Percentiles rank a stretch among this genome's conserved stretches.
Evolutionary conservation across 495 filamentous ascomycete genomes (phyloP).

Genomic region (Xylaria palmicola): DNA sequence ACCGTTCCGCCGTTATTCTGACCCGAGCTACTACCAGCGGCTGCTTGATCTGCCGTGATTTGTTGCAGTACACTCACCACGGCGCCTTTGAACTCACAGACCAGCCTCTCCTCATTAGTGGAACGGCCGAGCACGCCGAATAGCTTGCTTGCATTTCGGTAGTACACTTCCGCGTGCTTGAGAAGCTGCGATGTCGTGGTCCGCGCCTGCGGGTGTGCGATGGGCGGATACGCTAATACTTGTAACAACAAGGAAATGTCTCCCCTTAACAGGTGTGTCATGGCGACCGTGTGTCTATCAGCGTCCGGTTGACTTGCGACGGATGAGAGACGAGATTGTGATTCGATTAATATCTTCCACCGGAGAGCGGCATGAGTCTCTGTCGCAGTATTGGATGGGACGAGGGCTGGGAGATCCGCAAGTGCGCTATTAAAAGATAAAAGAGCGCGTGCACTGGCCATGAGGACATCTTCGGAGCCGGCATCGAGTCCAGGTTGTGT

Average conservation of each 20-base stretch:
- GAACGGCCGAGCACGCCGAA: slow-evolving; percentile 33
- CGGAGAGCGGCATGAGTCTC: slow-evolving; percentile 33
- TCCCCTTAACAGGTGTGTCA: slow-evolving; percentile 58
- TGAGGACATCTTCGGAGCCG: slow-evolving; percentile 46
- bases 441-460: slow-evolving; percentile 58
- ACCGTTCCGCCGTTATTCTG: neutral
- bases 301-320: slow-evolving; percentile 44
- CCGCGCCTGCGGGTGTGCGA: slow-evolving; percentile 47
- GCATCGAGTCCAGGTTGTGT: slow-evolving; percentile 38
- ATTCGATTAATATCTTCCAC: slow-evolving; percentile 54
- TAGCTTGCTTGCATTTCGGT: slow-evolving; percentile 53
- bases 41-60: slow-evolving; percentile 1
- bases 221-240: slow-evolving; percentile 49
- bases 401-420: slow-evolving; percentile 10
- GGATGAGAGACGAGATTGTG: slow-evolving; percentile 53
- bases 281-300: slow-evolving; percentile 48
- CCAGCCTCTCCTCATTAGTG: slow-evolving; percentile 35
- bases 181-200: slow-evolving; percentile 52
- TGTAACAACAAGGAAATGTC: slow-evolving; percentile 58
- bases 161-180: slow-evolving; percentile 62
- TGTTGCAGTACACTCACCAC: slow-evolving; percentile 17
- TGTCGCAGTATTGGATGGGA: neutral
- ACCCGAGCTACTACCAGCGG: slow-evolving; percentile 6
- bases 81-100: slow-evolving; percentile 21
- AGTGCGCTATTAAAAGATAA: slow-evolving; percentile 49